Base-by-base conservation (phyloP, 1,139 yeast species). In the Protomyces gravidus region DNA sequence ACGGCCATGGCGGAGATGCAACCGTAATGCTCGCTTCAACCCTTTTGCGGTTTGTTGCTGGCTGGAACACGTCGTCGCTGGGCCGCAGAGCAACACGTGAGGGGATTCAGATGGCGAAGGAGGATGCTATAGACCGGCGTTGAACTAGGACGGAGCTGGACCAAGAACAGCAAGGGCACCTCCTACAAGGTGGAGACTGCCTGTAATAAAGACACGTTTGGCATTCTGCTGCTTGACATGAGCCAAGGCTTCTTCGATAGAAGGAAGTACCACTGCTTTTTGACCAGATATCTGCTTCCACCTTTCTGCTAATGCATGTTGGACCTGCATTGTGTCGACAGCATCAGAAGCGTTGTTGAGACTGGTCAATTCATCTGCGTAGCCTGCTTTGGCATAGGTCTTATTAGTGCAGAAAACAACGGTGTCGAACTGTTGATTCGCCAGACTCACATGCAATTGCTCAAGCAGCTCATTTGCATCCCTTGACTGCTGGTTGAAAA, bases 401-500 rank as follows among this genome's bases (percentile, higher is more conserved):
- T 89, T 83, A 70, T 94, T 94, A 1, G 98, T 89, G 26, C 95
- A 84, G 74, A 94, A 94, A 3, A 89, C 77, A 1, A 83, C 96
- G 62, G 84, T 81, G 69, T 85, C 88, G 67, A 92, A 88, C 30
- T 71, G 62, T n/a, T 5, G 33, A 69, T 64, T 3, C 2, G 42
- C 17, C 25, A 55, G 42, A 30, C 32, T 25, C 7, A 15, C 40
- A 67, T 79, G 75, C 27, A 92, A 75, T 48, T 78, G 77, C 13
- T 74, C 72, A 36, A 90, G 76, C 36, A 94, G 76, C 2, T 80
- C 80, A 45, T 77, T 78, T 11, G 94, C 94, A 68, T 90, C 96
- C 68, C 98, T 80, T 26, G 89, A 87, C 71, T 94, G 98, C 71
- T 94, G 98, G 70, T 94, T 94, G 75, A 94, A 94, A 5, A 92